phyloP scores from a whole-genome alignment of 2,329 filamentous ascomycete genomes.

The Septoria petroselini region DNA sequence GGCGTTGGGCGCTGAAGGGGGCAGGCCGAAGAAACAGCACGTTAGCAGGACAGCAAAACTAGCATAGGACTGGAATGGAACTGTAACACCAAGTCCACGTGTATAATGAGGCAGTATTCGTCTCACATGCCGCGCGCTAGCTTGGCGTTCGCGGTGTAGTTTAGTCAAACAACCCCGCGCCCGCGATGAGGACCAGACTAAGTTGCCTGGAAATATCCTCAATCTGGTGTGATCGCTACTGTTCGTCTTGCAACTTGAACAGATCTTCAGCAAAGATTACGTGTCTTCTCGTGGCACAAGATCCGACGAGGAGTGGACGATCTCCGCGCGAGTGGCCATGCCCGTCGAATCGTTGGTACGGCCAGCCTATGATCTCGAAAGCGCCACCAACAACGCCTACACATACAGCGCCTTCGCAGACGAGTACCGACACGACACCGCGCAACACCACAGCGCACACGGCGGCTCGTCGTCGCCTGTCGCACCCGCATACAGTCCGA shows the following conservation, averaged over 20 bases:
- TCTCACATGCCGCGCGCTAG: no score
- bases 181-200: no score
- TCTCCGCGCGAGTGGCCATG: no score
- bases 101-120: no score
- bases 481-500: constrained; percentile 35
- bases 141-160: no score
- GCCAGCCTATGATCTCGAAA: constrained; percentile 1
- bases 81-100: constrained; percentile 2
- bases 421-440: constrained; percentile 1
- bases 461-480: constrained; percentile 23
- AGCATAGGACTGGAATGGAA: neutral
- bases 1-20: constrained; percentile 7
- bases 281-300: neutral
- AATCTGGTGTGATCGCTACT: no score
- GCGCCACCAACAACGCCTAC: constrained; percentile 2
- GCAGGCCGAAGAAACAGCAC: constrained; percentile 7
- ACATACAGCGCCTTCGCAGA: constrained; percentile 5
- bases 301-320: neutral
- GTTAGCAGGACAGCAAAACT: constrained; percentile 5
- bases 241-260: no score
- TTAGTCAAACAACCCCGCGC: no score
- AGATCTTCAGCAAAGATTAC: neutral
- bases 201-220: no score
- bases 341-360: constrained; percentile 9
- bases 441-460: constrained; percentile 1